Evolutionary conservation across 2,329 filamentous ascomycete species (phyloP).

Genomic region (Sporothrix phasma): DNA sequence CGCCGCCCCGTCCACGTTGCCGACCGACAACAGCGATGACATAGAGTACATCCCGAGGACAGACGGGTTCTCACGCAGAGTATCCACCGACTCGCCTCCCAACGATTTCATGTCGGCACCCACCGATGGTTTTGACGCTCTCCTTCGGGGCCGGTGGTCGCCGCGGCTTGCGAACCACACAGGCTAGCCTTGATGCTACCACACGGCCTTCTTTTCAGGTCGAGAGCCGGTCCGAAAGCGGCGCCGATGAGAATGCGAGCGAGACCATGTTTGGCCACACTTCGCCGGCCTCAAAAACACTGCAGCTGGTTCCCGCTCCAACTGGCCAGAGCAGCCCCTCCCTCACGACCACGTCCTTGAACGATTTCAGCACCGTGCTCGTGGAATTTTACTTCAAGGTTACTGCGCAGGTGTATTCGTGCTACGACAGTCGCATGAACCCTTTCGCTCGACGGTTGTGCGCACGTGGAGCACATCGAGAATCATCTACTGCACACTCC

Average conservation of each 20-base stretch:
- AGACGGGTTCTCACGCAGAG: background rate
- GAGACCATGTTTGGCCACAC: background rate
- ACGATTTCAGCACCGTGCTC: conserved; percentile 39
- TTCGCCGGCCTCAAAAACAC: background rate
- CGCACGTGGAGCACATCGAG: conserved; percentile 30
- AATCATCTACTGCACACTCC: conserved; percentile 44
- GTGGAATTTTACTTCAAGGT: conserved; percentile 52
- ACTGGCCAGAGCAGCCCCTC: background rate
- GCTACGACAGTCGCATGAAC: conserved; percentile 46
- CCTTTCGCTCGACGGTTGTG: conserved; percentile 45
- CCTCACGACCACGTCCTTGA: conserved; percentile 30
- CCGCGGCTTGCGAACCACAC: background rate
- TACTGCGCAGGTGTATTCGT: conserved; percentile 45
- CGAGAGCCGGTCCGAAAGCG: background rate
- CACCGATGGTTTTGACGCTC: background rate
- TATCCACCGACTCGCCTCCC: background rate
- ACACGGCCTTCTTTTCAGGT: background rate
- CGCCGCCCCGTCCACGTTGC: background rate
- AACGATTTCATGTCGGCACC: background rate
- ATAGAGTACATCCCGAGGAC: conserved; percentile 1
- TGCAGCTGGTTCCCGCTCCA: background rate
- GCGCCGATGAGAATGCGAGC: background rate
- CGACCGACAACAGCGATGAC: background rate
- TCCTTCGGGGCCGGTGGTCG: background rate
- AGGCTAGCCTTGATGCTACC: background rate